Base-by-base conservation (phyloP, 306 rosid species). In the Cicer judaicum region DNA sequence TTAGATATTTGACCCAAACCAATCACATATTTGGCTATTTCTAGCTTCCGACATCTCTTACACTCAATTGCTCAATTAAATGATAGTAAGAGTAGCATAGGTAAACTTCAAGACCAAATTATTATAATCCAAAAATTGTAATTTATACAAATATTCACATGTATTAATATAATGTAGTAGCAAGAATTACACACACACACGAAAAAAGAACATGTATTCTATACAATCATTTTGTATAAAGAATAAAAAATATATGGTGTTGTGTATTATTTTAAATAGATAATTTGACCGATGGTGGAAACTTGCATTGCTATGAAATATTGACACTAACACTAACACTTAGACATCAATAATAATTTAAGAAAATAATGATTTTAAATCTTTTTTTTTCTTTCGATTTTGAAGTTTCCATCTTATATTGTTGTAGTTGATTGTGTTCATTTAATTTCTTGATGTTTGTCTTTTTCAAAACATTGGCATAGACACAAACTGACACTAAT, bases 161-260 rank as follows among this genome's bases (percentile, higher is more conserved):
- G 78, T 75, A 16, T 77, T 34, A 63, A 72, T 56, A 60, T 46
- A 46, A 74, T 70, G 75, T 64, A 62, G 72, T 42, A 65, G 69
- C 81, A 81, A 68, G 64, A 77, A 84, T 80, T 76, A 85, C 79
- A 78, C 7, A 52, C 74, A 24, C 34, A 24, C 4, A 24, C 4
- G 24, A 48, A 80, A 76, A 57, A 54, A 75, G 53, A 50, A 71
- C 74, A 14, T 66, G 54, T 82, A 71, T 70, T 38, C 90, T 91
- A 82, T 64, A 76, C 84, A 68, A 80, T 78, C 76, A 68, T 65
- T 57, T 29, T 76, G 77, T 59, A 68, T 77, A 84, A 89, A 83
- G 82, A 91, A 89, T 83, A 34, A 88, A 88, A 91, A 89, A 76
- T 89, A 89, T 89, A 54, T 70, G 63, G 46, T 61, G 42, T 24